Evolutionary conservation across 768 basidiomycete genomes (phyloP), one percentile per base, ranked within the genome.

Genomic region (Agaricus subrufescens): DNA sequence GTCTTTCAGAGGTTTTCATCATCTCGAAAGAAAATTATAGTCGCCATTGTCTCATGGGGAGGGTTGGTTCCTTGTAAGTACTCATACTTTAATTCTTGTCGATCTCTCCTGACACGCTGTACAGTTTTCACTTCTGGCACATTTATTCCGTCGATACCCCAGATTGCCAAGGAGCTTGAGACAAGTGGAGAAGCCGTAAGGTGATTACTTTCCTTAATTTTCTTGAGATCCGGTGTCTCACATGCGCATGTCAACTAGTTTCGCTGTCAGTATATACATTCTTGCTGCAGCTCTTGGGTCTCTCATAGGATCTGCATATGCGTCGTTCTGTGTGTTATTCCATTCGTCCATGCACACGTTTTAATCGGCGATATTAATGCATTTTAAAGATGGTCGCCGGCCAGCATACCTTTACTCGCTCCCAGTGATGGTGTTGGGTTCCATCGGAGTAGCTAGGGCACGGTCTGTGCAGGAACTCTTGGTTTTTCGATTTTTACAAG

Each of bases 91-190:
- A 3, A 7, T 10, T n/a, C 19, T 42, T 39, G 38, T 37, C 50
- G 4, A 44, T 45, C 12, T n/a, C 23, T 31, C 27, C n/a, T 60
- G 40, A 31, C 44, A 29, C 10, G 29, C 50, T 26, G 26, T 2
- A 14, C 61, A 92, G 89, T 86, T 38, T 83, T 92, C 57, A 82
- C 87, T 0, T 72, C 81, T 6, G 85, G 82, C 0, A 81, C 81
- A 0, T 90, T 92, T 65, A 76, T 89, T 2, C 89, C 89, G 0
- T 83, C 84, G 0, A 86, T 92, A 54, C 87, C 89, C 0, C 79
- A 86, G 49, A 83, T 94, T 45, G 82, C 89, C 7, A 68, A 66
- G 27, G 89, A 93, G 57, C 67, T 93, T 9, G 47, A 78, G 26
- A 74, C 86, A 0, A 80, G 87, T 0, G 77, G 77, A 0, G 61